Evolutionary conservation across 2,329 filamentous ascomycete species (phyloP).

Genomic region (Xylaria sp.): DNA sequence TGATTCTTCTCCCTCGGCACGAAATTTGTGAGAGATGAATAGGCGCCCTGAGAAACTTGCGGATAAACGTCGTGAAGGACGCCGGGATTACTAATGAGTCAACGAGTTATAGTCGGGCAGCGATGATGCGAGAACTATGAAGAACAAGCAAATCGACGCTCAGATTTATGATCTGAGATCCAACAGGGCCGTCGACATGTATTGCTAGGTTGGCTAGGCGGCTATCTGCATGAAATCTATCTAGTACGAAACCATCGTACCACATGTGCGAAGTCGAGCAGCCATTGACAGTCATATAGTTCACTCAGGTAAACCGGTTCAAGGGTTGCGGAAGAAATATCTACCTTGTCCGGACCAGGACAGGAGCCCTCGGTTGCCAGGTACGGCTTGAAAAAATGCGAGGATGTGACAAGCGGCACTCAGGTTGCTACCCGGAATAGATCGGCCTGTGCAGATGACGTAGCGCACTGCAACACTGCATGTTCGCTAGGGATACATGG

Average conservation of each 20-base stretch:
- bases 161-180: not conserved
- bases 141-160: not conserved
- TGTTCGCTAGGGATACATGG: conserved; percentile 10
- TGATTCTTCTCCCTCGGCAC: too few species aligned
- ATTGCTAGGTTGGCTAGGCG: conserved; percentile 25
- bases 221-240: conserved; percentile 38
- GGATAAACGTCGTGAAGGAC: not conserved
- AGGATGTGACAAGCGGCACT: conserved; percentile 22
- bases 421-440: conserved; percentile 20
- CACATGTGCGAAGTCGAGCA: conserved; percentile 20
- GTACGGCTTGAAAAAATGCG: conserved; percentile 9
- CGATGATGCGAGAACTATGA: conserved; percentile 1
- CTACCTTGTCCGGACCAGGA: conserved; percentile 6
- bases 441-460: conserved; percentile 33
- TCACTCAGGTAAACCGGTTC: not conserved
- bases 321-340: not conserved
- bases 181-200: conserved; percentile 17
- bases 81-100: not conserved
- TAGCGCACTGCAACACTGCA: conserved; percentile 25
- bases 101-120: not conserved
- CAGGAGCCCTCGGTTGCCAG: conserved; percentile 16
- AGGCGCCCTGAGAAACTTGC: not conserved
- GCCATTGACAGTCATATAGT: conserved; percentile 13
- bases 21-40: not conserved
- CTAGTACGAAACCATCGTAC: conserved; percentile 14